Base-by-base conservation (phyloP, 768 basidiomycete species). In the Albatrellus ellisii region DNA sequence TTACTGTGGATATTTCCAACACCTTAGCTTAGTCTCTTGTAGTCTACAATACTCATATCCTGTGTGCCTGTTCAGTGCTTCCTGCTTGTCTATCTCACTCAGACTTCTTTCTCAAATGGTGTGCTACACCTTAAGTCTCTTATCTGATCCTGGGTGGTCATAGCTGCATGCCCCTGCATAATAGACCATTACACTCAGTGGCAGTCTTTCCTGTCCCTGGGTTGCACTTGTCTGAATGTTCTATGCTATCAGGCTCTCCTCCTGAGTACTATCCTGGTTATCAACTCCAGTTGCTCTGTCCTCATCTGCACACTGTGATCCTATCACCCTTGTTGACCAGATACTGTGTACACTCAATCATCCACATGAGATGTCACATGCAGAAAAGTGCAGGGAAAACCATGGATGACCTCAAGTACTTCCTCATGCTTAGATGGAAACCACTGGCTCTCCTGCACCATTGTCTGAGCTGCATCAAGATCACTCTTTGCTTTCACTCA, bases 281-380 rank as follows among this genome's bases (percentile, higher is more conserved):
- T 12, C 29, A 12, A 31, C 3, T 31, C 4, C 17, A 31, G 12
- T 17, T 4, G 17, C 14, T 31, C 29, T 4, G 29, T 17, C 12
- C 17, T 17, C 17, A 12, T 17, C 17, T 17, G 18, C 17, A 18
- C 34, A 17, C 14, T n/a, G 26, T 20, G 22, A 42, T 43, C 18
- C 55, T 14, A 38, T 54, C 14, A 52, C 52, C 6, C 52, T 60
- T 18, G 34, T 46, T 4, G 59, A 60, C 27, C 59, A 62, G 51
- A 33, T 52, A n/a, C 43, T 56, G n/a, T 56, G 56, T 33, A 47
- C 49, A 4, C 50, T 58, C 7, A 39, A 47, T 26, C 43, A 52
- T 14, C 59, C 62, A 12, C 55, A 54, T 17, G 53, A 56, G 14
- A 32, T 49, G 7, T 31, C 46, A 25, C 46, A 50, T 34, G 36